Evolutionary conservation across 129 eudicot genomes (phyloP).

Genomic region (Helianthus annuus): HanXRQr2.0-SUNRISE NC_035448.2:893233-893732

Average conservation of each 20-base stretch:
- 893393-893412: too few species aligned
- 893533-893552: slow-evolving; percentile 9
- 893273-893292: too few species aligned
- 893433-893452: background rate
- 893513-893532: slow-evolving; percentile 6
- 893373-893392: too few species aligned
- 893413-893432: background rate
- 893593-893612: slow-evolving; percentile 8
- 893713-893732: slow-evolving; percentile 21
- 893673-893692: too few species aligned
- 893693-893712: background rate
- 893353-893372: too few species aligned
- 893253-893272: too few species aligned
- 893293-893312: too few species aligned
- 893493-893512: slow-evolving; percentile 28
- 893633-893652: slow-evolving; percentile 25
- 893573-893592: slow-evolving; percentile 20
- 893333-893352: too few species aligned
- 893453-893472: background rate
- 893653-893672: slow-evolving; percentile 31
- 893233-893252: too few species aligned
- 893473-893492: slow-evolving; percentile 34
- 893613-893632: slow-evolving; percentile 21
- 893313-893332: too few species aligned
- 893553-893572: slow-evolving; percentile 13